A percentile compares a stretch with the other conserved stretches of the same genome.
These are phyloP conservation scores for Lipomyces yamanashiensis DNA, from an alignment of 805 yeast species.

Conservation along the genomic window DNA sequence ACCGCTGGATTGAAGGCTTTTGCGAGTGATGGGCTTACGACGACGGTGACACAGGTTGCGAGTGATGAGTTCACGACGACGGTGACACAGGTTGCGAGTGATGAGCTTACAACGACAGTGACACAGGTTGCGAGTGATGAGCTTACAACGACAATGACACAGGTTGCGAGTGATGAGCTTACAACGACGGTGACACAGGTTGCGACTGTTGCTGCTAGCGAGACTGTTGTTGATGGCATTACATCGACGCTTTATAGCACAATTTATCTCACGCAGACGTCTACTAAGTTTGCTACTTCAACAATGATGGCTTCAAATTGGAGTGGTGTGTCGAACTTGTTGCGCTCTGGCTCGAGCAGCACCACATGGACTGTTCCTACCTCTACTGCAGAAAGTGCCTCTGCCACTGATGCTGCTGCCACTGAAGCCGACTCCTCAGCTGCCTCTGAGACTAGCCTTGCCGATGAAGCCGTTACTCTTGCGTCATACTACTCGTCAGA, in stretches of 20 bases:
- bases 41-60: background rate
- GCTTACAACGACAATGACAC: background rate
- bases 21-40: background rate
- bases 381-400: background rate
- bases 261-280: constrained; percentile 5
- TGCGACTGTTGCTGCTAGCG: background rate
- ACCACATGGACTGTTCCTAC: background rate
- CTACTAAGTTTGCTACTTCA: background rate
- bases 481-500: background rate
- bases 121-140: background rate
- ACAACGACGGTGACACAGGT: background rate
- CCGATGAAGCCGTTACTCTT: background rate
- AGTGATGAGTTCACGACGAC: constrained; percentile 3
- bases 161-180: background rate
- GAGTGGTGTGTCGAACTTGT: constrained; percentile 4
- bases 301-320: constrained; percentile 4
- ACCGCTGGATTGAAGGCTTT: constrained; percentile 3
- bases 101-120: background rate
- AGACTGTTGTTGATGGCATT: constrained; percentile 6
- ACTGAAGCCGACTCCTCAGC: background rate
- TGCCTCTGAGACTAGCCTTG: background rate
- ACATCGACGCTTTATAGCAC: constrained; percentile 11
- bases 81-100: background rate
- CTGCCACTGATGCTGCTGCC: background rate
- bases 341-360: background rate